Percentiles rank a stretch among this genome's conserved stretches.
Evolutionary conservation across 352 stramenopile genomes (phyloP).

Genomic region (Phytopythium cucurbitacearum): DNA sequence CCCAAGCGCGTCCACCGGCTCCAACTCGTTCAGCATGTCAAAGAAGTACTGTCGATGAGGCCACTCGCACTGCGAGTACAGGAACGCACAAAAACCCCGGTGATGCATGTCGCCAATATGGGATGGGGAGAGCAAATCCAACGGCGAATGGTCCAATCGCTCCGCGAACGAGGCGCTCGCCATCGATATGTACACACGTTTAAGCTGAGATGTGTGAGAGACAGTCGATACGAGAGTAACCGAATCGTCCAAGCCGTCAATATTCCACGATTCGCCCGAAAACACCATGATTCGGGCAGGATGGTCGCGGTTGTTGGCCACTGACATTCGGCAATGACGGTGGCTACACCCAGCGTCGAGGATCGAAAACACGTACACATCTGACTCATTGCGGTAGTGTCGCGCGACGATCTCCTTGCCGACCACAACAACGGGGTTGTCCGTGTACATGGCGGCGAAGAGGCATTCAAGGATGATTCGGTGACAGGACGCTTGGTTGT

Average conservation of each 20-base stretch:
- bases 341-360: conserved; percentile 4
- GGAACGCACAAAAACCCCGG: conserved; percentile 41
- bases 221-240: conserved; percentile 27
- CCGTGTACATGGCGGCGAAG: conserved; percentile 16
- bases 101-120: not conserved
- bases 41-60: conserved; percentile 54
- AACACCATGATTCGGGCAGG: conserved; percentile 23
- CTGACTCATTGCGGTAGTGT: conserved; percentile 9
- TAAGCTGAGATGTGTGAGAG: conserved; percentile 7
- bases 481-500: not conserved
- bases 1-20: conserved; percentile 43
- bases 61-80: conserved; percentile 45
- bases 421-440: conserved; percentile 23
- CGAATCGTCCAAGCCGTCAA: conserved; percentile 21
- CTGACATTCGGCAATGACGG: not conserved
- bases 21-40: conserved; percentile 33
- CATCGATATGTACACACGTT: conserved; percentile 18
- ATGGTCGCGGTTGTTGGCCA: not conserved
- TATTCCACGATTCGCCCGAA: conserved; percentile 17
- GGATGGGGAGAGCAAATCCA: conserved; percentile 14
- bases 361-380: conserved; percentile 34
- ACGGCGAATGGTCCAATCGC: conserved; percentile 17
- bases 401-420: conserved; percentile 10
- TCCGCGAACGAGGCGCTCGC: conserved; percentile 44
- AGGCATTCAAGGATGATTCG: conserved; percentile 26